Base-by-base conservation (phyloP, 2,329 filamentous ascomycete species). In the Coniella vitis region DNA sequence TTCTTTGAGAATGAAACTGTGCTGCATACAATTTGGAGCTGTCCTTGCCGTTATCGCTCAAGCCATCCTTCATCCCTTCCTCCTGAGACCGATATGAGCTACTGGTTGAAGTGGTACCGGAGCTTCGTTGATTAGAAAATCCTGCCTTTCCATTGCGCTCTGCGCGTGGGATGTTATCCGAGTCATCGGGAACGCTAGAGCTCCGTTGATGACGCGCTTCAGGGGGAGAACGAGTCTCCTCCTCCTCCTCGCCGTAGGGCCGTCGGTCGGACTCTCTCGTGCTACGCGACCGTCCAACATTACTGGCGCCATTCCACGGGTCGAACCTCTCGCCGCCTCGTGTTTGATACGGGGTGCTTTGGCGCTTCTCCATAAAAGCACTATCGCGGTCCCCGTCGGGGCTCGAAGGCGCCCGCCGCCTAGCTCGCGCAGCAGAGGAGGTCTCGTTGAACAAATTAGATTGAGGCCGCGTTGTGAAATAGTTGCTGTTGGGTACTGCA, bases 251-350 rank as follows among this genome's bases (percentile, higher is more conserved):
- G 25, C 10, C 60, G 19, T 60, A 57, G 32, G 49, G 60, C 14
- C 62, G 21, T 14, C 39, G 42, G 1, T 45, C 38, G 8, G 51
- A 31, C 44, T 53, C 51, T 25, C 51, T 44, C n/a, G 51, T 53
- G 37, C 47, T 50, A 31, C 45, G 48, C 10, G 51, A 48, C 17
- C 45, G 44, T 17, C 49, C 49, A 21, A 53, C 47, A 20, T 41
- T 47, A 38, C 45, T 47, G 7, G 60, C 63, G 2, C 69, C 72
- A 38, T 79, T 76, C 51, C 78, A 80, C 0, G 76, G 72, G 39
- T 79, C 74, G 4, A 76, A 74, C 63, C 75, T 82, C 60, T 83
- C 80, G 31, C 79, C 78, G 12, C 75, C 70, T 29, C 74, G 70
- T 1, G 69, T 72, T 37, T 71, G 69, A 57, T 83, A 83, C 0